Percentiles rank a stretch among this genome's conserved stretches.
Evolutionary conservation across 2,329 filamentous ascomycete species (phyloP).

Genomic region (Knoxdaviesia proteae): DNA sequence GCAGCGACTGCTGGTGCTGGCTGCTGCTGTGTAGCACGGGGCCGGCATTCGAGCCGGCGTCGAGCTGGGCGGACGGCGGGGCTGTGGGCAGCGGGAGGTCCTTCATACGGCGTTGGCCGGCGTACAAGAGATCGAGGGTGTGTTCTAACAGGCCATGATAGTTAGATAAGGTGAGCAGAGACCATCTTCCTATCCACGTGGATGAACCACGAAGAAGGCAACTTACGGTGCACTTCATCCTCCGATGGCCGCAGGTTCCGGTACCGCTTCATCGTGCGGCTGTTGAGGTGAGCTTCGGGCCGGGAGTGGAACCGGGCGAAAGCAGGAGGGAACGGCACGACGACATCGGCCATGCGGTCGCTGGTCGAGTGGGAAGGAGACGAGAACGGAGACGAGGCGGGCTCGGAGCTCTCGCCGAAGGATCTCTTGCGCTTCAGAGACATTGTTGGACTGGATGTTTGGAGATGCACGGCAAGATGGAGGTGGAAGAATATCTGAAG

Average conservation of each 20-base stretch:
- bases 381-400: constrained; percentile 18
- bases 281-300: constrained; percentile 14
- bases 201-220: constrained; percentile 1
- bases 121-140: constrained; percentile 36
- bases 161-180: constrained; percentile 4
- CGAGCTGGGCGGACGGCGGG: constrained; percentile 6
- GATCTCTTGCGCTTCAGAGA: constrained; percentile 44
- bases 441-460: constrained; percentile 16
- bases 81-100: constrained; percentile 2
- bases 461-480: not conserved
- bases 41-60: constrained; percentile 5
- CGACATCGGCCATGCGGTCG: constrained; percentile 10
- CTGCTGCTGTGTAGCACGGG: constrained; percentile 3
- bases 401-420: constrained; percentile 30
- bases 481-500: no score
- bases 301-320: constrained; percentile 10
- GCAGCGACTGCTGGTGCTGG: constrained; percentile 27
- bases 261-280: constrained; percentile 39
- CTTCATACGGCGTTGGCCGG: constrained; percentile 23
- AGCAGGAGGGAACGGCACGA: constrained; percentile 13
- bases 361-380: constrained; percentile 15
- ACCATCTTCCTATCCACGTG: not conserved
- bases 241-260: constrained; percentile 38
- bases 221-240: constrained; percentile 31
- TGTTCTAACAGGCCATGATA: constrained; percentile 19